Evolutionary conservation across 2,329 filamentous ascomycete genomes (phyloP), one percentile per base, ranked within the genome.

Genomic region (Fusarium sambucinum): DNA sequence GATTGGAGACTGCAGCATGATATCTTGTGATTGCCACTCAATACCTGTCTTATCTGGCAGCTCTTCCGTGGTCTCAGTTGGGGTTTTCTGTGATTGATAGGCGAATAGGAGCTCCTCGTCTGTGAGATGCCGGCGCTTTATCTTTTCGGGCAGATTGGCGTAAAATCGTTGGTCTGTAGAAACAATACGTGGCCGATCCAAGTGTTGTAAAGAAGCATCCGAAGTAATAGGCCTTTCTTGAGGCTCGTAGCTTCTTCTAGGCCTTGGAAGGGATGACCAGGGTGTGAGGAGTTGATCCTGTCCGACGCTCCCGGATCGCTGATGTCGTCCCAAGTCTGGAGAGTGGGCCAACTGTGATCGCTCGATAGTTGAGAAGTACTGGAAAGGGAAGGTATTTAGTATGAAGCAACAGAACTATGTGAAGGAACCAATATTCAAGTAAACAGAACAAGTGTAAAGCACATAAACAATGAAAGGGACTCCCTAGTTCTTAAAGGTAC

Each of bases 331-430:
- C 23, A 63, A 32, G 35, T 72, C 75, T 27, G 73, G 66, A 41
- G 72, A 69, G 72, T 89, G 87, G 51, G 86, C 86, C 76, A 93
- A 88, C 72, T 88, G 87, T 60, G 92, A 83, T 59, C 90, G 86
- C 78, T 93, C 91, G 66, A 91, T 83, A 10, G 87, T 89, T 32
- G 90, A 92, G 80, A 93, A 92, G 80, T 91, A 92, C 87, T 93
- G 77, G 40, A 61, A 53, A 37, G 37, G 30, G 44, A 40, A 35
- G 32, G 52, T 42, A 35, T 54, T 72, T 63, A 74, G 71, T 56
- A 73, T n/a, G 27, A 46, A 50, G 64, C 38, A 59, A 32, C 27
- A 58, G 32, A 27, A 32, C 44, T 12, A 37, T 37, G 54, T 40
- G 32, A 55, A 38, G 55, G 32, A 61, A 23, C 52, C 37, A 52